Evolutionary conservation across 805 yeast species (phyloP).

Genomic region (Saturnispora zaruensis): DNA sequence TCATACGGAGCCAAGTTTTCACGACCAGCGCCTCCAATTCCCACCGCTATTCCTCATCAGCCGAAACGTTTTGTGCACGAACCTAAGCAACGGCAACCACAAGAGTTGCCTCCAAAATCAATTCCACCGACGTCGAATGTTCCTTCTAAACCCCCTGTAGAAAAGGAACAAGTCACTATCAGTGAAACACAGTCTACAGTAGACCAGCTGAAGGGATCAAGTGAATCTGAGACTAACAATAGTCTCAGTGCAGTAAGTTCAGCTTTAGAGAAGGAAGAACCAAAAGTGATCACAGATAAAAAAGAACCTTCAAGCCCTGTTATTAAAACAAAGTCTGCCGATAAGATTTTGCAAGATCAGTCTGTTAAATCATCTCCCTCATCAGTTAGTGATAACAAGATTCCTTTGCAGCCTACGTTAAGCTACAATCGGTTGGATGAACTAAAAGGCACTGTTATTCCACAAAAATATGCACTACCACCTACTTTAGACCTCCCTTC

Average conservation of each 20-base stretch:
- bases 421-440: background rate
- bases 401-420: background rate
- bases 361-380: background rate
- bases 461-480: conserved; percentile 6
- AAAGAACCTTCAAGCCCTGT: background rate
- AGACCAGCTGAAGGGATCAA: background rate
- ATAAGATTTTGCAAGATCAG: background rate
- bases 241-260: background rate
- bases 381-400: background rate
- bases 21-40: conserved; percentile 7
- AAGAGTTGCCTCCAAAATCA: background rate
- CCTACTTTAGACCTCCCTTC: conserved; percentile 3
- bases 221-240: background rate
- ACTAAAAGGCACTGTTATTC: conserved; percentile 2
- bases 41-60: background rate
- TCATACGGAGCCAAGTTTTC: conserved; percentile 4
- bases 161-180: background rate
- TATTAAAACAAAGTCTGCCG: no score
- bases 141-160: background rate
- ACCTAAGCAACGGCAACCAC: background rate
- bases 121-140: background rate
- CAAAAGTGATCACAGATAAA: background rate
- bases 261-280: background rate
- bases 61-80: background rate
- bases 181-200: background rate